A percentile compares a stretch with the other conserved stretches of the same genome.
These are phyloP conservation scores for Quercus bicolor DNA, from an alignment of 306 rosid genomes.

Conservation along the genomic window DNA sequence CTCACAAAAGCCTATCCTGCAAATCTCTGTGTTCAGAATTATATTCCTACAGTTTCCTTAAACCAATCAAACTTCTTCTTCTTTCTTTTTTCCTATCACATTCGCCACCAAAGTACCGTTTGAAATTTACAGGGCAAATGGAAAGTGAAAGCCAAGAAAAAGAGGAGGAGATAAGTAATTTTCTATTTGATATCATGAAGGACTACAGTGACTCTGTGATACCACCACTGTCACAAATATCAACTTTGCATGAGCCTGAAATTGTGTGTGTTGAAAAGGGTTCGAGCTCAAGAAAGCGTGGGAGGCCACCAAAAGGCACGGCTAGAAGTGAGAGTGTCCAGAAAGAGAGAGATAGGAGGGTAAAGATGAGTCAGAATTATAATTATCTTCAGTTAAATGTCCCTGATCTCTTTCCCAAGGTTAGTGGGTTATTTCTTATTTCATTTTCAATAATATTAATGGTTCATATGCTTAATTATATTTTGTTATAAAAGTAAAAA, in stretches of 20 bases:
- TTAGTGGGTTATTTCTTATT: neutral
- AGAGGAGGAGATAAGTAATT: neutral
- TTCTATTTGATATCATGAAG: slow-evolving; percentile 6
- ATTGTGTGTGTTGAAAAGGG: slow-evolving; percentile 1
- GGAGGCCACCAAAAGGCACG: slow-evolving; percentile 23
- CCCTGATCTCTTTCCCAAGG: slow-evolving; percentile 25
- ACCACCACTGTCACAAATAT: slow-evolving; percentile 11
- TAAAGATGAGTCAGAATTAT: slow-evolving; percentile 31
- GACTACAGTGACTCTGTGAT: neutral
- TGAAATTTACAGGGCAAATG: slow-evolving; percentile 4
- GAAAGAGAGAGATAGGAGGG: slow-evolving; percentile 32
- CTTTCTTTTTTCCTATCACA: too few species aligned
- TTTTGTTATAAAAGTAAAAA: too few species aligned
- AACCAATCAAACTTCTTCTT: neutral
- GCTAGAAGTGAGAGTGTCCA: slow-evolving; percentile 1
- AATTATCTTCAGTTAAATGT: slow-evolving; percentile 25
- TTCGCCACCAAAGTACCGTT: slow-evolving; percentile 1
- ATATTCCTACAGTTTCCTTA: slow-evolving; percentile 2
- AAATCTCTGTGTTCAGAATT: too few species aligned
- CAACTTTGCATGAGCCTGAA: slow-evolving; percentile 1
- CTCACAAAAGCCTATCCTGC: neutral
- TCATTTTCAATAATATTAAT: too few species aligned
- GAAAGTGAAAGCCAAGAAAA: neutral
- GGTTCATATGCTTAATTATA: too few species aligned
- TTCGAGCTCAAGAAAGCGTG: too few species aligned